A percentile compares a stretch with the other conserved stretches of the same genome.
Evolutionary conservation across 306 rosid genomes (phyloP).

Genomic region (Sophora flavescens): DNA sequence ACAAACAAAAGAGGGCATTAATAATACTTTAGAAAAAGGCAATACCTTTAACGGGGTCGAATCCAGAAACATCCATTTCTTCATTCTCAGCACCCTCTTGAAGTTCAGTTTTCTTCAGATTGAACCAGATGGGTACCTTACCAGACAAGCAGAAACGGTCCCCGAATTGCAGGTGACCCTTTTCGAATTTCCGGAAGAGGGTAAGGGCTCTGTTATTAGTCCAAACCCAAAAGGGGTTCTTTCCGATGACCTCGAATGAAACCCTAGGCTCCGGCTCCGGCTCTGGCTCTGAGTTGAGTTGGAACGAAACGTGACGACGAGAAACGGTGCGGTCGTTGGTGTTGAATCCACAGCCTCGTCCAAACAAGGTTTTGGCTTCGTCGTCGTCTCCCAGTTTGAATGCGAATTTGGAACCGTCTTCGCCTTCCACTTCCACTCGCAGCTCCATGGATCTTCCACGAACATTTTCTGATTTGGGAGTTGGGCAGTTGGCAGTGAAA

Average conservation of each 20-base stretch:
- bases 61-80: constrained; percentile 59
- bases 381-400: constrained; percentile 19
- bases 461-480: neutral
- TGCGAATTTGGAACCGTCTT: constrained; percentile 58
- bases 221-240: constrained; percentile 82
- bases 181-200: constrained; percentile 62
- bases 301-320: constrained; percentile 67
- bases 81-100: constrained; percentile 47
- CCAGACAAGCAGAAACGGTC: constrained; percentile 77
- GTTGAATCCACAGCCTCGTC: constrained; percentile 70
- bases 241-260: constrained; percentile 77
- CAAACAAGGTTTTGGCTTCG: constrained; percentile 44
- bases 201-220: constrained; percentile 43
- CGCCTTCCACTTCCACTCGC: constrained; percentile 66
- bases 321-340: constrained; percentile 71
- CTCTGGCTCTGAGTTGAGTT: constrained; percentile 38
- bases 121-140: constrained; percentile 64
- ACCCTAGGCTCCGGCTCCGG: constrained; percentile 51
- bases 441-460: constrained; percentile 30
- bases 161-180: constrained; percentile 67
- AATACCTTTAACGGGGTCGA: constrained; percentile 81
- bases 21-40: neutral
- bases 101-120: constrained; percentile 44
- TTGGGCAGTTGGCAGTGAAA: neutral
- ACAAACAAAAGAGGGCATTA: neutral